Conservation (phyloP, 139 green algal genomes). For the Picochlorum sp. region DNA sequence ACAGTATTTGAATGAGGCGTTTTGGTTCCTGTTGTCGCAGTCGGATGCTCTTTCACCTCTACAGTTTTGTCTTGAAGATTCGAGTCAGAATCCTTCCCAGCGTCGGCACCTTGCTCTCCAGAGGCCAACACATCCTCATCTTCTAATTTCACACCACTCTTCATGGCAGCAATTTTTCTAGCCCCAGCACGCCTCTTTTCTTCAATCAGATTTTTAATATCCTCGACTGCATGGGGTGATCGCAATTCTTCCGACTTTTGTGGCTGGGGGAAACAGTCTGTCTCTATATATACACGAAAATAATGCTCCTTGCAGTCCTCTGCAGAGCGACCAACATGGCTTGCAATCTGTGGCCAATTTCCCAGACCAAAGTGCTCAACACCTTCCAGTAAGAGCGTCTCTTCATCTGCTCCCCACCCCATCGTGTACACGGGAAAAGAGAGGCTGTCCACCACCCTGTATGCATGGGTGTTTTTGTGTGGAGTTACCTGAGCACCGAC, state of each 20-base stretch:
- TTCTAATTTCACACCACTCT: too few relatives aligned
- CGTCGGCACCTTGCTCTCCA: not conserved
- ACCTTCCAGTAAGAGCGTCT: slow-evolving; percentile 89
- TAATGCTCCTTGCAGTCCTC: slow-evolving; percentile 74
- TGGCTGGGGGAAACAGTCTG: slow-evolving; percentile 53
- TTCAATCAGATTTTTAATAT: slow-evolving; percentile 13
- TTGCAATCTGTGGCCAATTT: slow-evolving; percentile 83
- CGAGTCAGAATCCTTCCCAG: too few relatives aligned
- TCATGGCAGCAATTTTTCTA: slow-evolving; percentile 4
- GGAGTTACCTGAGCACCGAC: slow-evolving; percentile 47
- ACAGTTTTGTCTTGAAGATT: too few relatives aligned
- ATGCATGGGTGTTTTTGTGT: slow-evolving; percentile 72
- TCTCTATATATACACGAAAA: slow-evolving; percentile 68
- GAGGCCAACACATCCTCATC: not conserved
- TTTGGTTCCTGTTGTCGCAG: not conserved
- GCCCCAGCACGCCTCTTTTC: slow-evolving; percentile 13
- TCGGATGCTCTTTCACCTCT: too few relatives aligned
- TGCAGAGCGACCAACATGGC: slow-evolving; percentile 77
- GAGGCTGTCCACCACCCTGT: slow-evolving; percentile 85
- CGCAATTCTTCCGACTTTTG: slow-evolving; percentile 45
- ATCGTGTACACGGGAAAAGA: slow-evolving; percentile 84
- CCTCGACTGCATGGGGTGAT: slow-evolving; percentile 19
- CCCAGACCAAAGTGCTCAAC: slow-evolving; percentile 82
- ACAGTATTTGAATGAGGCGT: not conserved
- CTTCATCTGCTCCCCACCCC: slow-evolving; percentile 92